Evolutionary conservation across 2,329 filamentous ascomycete species (phyloP).

Genomic region (Aurifilum marmelostoma): DNA sequence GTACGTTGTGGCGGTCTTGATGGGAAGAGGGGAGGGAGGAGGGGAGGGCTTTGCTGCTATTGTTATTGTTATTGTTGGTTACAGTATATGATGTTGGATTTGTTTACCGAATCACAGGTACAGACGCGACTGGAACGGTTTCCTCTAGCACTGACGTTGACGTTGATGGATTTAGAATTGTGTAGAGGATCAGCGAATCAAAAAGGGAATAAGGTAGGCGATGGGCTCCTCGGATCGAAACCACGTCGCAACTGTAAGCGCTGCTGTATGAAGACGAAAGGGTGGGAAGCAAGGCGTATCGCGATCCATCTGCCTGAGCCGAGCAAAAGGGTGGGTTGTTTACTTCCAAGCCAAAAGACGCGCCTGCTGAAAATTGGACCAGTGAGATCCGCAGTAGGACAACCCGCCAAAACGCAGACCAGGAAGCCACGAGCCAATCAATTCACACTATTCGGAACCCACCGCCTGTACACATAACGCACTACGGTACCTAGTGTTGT

Average conservation of each 20-base stretch:
- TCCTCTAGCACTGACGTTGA: not conserved
- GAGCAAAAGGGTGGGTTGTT: slow-evolving; percentile 21
- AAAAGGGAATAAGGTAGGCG: slow-evolving; percentile 6
- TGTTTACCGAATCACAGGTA: not conserved
- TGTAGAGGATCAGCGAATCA: slow-evolving; percentile 21
- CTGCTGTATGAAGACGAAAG: slow-evolving; percentile 19
- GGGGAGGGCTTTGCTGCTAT: not conserved
- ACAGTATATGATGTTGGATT: not conserved
- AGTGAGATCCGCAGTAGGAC: slow-evolving; percentile 14
- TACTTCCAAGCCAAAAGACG: slow-evolving; percentile 24
- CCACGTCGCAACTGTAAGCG: slow-evolving; percentile 21
- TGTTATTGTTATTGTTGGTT: not conserved
- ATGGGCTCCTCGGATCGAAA: slow-evolving; percentile 16
- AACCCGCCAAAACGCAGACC: not conserved
- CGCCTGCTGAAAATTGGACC: slow-evolving; percentile 19
- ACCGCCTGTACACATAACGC: slow-evolving; percentile 3
- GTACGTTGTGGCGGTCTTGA: too few species aligned
- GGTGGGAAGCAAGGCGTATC: slow-evolving; percentile 22
- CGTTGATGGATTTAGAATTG: slow-evolving; percentile 21
- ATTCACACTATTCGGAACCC: slow-evolving; percentile 10
- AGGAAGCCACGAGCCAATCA: slow-evolving; percentile 24
- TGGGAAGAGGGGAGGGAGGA: not conserved
- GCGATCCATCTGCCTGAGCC: slow-evolving; percentile 8
- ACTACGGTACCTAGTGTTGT: not conserved
- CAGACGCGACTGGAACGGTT: slow-evolving; percentile 23